Evolutionary conservation across 1,284 basidiomycete species (phyloP).

Genomic region (Cutaneotrichosporon spelunceum): DNA sequence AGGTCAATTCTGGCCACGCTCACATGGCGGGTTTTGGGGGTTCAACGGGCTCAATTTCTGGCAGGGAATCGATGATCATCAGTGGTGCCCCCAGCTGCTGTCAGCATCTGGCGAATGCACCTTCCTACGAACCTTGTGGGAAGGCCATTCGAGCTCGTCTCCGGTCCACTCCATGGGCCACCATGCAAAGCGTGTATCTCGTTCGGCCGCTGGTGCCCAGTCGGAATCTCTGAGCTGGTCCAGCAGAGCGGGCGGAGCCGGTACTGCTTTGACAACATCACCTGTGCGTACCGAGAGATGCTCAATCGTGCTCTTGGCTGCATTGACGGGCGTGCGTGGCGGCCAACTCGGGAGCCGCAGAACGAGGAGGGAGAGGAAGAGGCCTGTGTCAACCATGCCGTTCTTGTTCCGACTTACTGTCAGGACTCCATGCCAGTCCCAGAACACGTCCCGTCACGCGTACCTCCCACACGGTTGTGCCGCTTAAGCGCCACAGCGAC

Average conservation of each 20-base stretch:
- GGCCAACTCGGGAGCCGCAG: constrained; percentile 17
- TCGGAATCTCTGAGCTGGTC: constrained; percentile 3
- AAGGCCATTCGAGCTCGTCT: constrained; percentile 21
- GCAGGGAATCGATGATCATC: constrained; percentile 41
- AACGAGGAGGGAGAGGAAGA: constrained; percentile 34
- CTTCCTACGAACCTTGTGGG: constrained; percentile 21
- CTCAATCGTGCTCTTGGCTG: constrained; percentile 22
- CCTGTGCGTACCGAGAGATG: constrained; percentile 45
- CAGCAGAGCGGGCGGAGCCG: constrained; percentile 13
- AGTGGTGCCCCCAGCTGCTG: constrained; percentile 38
- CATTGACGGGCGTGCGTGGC: not conserved
- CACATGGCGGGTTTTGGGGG: constrained; percentile 42
- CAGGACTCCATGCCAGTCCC: constrained; percentile 43
- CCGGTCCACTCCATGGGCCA: constrained; percentile 21
- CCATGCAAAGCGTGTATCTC: constrained; percentile 7
- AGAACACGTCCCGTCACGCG: constrained; percentile 30
- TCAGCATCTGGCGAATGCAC: not conserved
- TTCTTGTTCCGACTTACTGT: constrained; percentile 31
- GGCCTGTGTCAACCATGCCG: constrained; percentile 24
- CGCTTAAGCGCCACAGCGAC: constrained; percentile 39
- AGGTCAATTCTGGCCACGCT: constrained; percentile 8
- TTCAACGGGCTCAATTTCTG: constrained; percentile 39
- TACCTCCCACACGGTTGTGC: constrained; percentile 44
- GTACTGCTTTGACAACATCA: constrained; percentile 25
- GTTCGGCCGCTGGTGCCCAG: not conserved